phyloP scores from a whole-genome alignment of 176 grass and related monocot genomes.

The Hordeum marinum region DNA sequence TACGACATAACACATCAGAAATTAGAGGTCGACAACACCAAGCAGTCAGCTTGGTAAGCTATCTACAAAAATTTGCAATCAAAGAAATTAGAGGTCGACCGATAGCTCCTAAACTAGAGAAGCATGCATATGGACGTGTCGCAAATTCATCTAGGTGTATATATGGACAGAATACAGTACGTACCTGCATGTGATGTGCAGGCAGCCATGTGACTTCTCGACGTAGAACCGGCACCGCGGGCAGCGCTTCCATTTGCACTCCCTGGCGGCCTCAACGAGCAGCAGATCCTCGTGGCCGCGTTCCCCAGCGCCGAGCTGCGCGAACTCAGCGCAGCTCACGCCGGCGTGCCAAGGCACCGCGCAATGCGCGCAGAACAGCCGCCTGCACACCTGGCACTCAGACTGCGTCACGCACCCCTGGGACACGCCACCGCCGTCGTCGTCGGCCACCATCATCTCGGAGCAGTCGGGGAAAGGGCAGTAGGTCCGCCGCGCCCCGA shows the following conservation, averaged over 20 bases:
- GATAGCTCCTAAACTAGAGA: neutral
- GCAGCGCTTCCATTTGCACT: conserved; percentile 64
- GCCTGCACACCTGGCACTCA: conserved; percentile 52
- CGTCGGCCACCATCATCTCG: conserved; percentile 50
- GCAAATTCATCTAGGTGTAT: neutral
- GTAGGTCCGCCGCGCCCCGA: conserved; percentile 34
- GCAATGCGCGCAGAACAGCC: conserved; percentile 62
- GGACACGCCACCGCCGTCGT: neutral
- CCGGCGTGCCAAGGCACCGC: conserved; percentile 59
- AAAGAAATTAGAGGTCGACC: neutral
- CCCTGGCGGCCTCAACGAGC: conserved; percentile 49
- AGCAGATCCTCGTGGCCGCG: conserved; percentile 46
- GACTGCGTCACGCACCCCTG: conserved; percentile 33
- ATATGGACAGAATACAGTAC: neutral
- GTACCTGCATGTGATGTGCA: conserved; percentile 84
- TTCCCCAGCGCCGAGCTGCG: conserved; percentile 32
- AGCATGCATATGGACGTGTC: neutral
- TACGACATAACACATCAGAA: neutral
- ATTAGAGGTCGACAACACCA: too few relatives aligned
- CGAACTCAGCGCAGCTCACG: conserved; percentile 48
- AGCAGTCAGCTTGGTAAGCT: too few relatives aligned
- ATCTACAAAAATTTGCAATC: too few relatives aligned
- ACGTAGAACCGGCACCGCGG: conserved; percentile 64
- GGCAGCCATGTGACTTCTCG: conserved; percentile 49
- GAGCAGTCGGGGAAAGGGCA: conserved; percentile 78